A percentile compares a stretch with the other conserved stretches of the same genome.
Conservation (phyloP, 2,329 filamentous ascomycete genomes). For the Neoscytalidium dimidiatum region DNA sequence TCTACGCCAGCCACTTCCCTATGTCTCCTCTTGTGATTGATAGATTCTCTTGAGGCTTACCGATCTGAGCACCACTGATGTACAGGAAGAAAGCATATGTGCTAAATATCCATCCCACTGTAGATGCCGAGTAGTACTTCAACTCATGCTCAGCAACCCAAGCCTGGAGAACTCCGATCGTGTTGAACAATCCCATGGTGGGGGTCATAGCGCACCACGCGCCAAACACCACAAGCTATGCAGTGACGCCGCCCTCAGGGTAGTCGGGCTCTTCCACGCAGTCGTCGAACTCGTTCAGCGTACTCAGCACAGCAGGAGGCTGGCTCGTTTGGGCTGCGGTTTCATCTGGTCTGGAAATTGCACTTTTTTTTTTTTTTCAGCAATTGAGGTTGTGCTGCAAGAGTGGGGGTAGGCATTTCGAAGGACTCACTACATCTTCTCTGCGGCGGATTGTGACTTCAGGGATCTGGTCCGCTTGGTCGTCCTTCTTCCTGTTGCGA, state of each 20-base stretch:
- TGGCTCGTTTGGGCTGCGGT: neutral
- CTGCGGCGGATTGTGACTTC: neutral
- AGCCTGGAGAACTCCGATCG: constrained; percentile 41
- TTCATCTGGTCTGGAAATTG: neutral
- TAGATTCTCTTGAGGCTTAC: constrained; percentile 11
- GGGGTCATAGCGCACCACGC: constrained; percentile 44
- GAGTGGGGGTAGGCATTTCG: neutral
- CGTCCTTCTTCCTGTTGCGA: too few species aligned
- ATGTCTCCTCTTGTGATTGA: neutral
- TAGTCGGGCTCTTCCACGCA: constrained; percentile 16
- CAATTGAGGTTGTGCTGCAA: neutral
- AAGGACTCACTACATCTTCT: neutral
- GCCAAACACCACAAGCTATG: constrained; percentile 47
- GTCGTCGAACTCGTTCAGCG: neutral
- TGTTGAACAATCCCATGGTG: constrained; percentile 44
- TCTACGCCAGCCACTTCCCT: neutral
- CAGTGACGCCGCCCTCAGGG: constrained; percentile 45
- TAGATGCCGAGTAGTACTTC: constrained; percentile 33
- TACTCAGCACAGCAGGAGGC: neutral
- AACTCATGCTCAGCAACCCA: constrained; percentile 40
- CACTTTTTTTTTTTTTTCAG: neutral
- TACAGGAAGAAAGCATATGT: constrained; percentile 44
- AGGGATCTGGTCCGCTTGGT: neutral
- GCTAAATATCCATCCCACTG: constrained; percentile 46
- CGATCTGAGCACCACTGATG: constrained; percentile 34